Conservation (phyloP, 2,329 filamentous ascomycete genomes). For the Hymenoscyphus repandus region DNA sequence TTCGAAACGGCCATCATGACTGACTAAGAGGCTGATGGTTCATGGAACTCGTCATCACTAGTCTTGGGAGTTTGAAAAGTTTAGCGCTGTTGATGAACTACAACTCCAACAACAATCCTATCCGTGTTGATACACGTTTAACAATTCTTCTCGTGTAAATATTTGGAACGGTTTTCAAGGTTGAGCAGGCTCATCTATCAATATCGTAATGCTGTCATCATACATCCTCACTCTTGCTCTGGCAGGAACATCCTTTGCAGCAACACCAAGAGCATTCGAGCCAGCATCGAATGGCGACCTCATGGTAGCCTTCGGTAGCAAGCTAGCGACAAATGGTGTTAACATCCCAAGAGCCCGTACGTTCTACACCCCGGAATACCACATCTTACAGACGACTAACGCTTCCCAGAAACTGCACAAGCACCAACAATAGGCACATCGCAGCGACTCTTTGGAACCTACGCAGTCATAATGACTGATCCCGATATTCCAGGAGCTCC, state of each 20-base stretch:
- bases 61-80: conserved; percentile 16
- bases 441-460: conserved; percentile 20
- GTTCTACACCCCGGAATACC: not conserved
- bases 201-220: conserved; percentile 19
- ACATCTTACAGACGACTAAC: conserved; percentile 3
- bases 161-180: not conserved
- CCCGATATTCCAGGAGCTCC: conserved; percentile 23
- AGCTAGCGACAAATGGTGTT: conserved; percentile 22
- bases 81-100: not conserved
- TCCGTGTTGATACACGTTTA: not conserved
- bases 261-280: conserved; percentile 24
- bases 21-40: not conserved
- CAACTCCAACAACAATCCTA: not conserved
- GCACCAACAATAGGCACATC: conserved; percentile 23
- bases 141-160: not conserved
- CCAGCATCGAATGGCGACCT: conserved; percentile 23
- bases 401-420: conserved; percentile 13
- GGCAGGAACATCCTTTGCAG: conserved; percentile 23
- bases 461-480: conserved; percentile 28
- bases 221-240: conserved; percentile 20
- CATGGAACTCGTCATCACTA: conserved; percentile 9
- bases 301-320: conserved; percentile 23
- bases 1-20: conserved; percentile 14
- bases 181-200: not conserved
- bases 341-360: conserved; percentile 22